These are phyloP conservation scores for Serendipita vermifera DNA, from an alignment of 768 basidiomycete species.

Conservation along the genomic window DNA sequence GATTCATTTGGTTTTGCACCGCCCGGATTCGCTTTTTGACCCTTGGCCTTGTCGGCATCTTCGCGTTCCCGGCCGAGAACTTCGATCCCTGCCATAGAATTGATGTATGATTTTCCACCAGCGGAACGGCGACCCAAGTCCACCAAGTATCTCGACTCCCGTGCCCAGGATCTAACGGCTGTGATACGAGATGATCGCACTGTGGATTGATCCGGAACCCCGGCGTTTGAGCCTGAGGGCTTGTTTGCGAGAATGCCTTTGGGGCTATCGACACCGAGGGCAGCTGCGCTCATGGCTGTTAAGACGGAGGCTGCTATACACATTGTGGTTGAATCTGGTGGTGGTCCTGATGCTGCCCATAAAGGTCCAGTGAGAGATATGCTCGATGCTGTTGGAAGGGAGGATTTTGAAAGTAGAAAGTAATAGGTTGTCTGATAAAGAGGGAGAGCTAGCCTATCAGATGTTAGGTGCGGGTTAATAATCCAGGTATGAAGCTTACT, in stretches of 20 bases:
- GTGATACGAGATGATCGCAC: neutral
- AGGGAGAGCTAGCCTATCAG: neutral
- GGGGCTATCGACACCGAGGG: neutral
- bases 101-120: neutral
- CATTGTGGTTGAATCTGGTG: neutral
- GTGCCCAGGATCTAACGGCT: neutral
- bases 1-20: too few species aligned
- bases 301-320: conserved; percentile 3
- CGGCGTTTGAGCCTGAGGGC: neutral
- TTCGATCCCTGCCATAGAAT: neutral
- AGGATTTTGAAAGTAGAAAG: neutral
- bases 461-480: too few species aligned
- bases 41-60: neutral
- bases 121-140: neutral
- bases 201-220: too few species aligned
- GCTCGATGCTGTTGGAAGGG: neutral
- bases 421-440: neutral
- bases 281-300: conserved; percentile 2
- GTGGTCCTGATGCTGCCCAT: neutral
- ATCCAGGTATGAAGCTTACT: neutral
- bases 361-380: neutral
- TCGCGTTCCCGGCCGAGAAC: neutral
- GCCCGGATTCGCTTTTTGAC: neutral
- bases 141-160: neutral
- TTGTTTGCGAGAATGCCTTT: neutral